These are phyloP conservation scores for Verticillium nubilum DNA, from an alignment of 2,329 filamentous ascomycete genomes.

Conservation along the genomic window DNA sequence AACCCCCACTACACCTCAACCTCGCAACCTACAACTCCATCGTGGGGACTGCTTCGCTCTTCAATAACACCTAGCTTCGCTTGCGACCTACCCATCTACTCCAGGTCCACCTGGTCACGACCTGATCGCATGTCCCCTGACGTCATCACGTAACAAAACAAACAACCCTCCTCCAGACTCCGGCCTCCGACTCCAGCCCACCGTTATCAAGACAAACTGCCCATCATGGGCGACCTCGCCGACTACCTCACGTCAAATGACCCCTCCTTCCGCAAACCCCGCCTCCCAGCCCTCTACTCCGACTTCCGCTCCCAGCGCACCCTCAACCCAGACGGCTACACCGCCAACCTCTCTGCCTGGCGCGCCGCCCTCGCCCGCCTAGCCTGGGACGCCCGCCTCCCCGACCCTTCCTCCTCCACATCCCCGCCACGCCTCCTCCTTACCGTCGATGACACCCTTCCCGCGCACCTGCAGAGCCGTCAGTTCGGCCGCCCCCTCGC, in stretches of 20 bases:
- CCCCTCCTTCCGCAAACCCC: constrained; percentile 59
- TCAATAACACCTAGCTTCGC: too few species aligned
- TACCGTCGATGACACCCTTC: constrained; percentile 55
- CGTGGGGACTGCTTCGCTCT: too few species aligned
- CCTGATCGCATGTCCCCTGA: too few species aligned
- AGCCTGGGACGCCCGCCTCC: constrained; percentile 51
- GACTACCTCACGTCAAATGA: constrained; percentile 59
- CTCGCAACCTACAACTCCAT: too few species aligned
- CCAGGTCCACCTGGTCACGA: too few species aligned
- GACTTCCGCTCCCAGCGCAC: constrained; percentile 72
- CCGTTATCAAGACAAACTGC: too few species aligned
- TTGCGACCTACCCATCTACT: too few species aligned
- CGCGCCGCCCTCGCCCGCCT: constrained; percentile 67
- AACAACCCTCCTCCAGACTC: too few species aligned
- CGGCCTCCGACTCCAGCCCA: too few species aligned
- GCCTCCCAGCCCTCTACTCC: constrained; percentile 81
- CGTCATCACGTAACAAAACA: too few species aligned
- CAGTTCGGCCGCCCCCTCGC: constrained; percentile 79
- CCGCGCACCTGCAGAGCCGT: constrained; percentile 65
- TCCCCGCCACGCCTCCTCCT: constrained; percentile 44
- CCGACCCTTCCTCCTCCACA: constrained; percentile 27
- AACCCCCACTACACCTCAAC: too few species aligned
- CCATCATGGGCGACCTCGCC: constrained; percentile 61
- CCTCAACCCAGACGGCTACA: constrained; percentile 80
- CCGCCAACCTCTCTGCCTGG: constrained; percentile 77